Conservation (phyloP, 2,329 filamentous ascomycete genomes). For the Diaporthe sp. region DNA sequence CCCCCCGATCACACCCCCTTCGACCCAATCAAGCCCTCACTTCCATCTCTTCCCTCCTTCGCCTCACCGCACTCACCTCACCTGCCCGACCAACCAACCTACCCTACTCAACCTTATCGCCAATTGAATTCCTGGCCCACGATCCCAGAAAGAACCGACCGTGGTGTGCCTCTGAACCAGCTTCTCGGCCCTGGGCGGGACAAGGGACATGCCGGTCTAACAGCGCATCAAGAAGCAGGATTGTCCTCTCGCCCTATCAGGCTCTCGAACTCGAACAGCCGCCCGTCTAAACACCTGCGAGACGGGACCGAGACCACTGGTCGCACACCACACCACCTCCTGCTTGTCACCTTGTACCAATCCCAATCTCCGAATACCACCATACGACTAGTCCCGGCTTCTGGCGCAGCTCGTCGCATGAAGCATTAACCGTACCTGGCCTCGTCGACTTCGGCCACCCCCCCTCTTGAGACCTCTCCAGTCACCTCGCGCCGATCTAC, state of each 20-base stretch:
- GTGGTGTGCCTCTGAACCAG: constrained; percentile 9
- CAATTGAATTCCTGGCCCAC: constrained; percentile 7
- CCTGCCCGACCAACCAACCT: background rate
- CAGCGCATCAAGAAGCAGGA: constrained; percentile 26
- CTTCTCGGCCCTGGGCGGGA: constrained; percentile 15
- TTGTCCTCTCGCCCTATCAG: constrained; percentile 33
- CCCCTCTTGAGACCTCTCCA: constrained; percentile 41
- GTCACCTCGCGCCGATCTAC: constrained; percentile 39
- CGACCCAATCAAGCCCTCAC: constrained; percentile 29
- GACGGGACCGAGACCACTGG: constrained; percentile 36
- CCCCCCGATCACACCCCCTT: constrained; percentile 2
- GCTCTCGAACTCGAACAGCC: constrained; percentile 18
- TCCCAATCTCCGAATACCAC: constrained; percentile 25
- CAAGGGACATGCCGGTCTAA: constrained; percentile 39
- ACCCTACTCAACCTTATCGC: constrained; percentile 15
- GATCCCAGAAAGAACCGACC: background rate
- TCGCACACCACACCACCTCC: constrained; percentile 33
- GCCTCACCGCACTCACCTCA: background rate
- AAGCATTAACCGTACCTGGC: constrained; percentile 41
- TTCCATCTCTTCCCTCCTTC: background rate
- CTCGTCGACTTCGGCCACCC: constrained; percentile 33
- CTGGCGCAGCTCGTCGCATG: constrained; percentile 32
- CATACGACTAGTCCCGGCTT: constrained; percentile 21
- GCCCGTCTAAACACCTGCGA: constrained; percentile 37
- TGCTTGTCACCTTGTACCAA: constrained; percentile 29